Base-by-base conservation (phyloP, 2,329 filamentous ascomycete genomes). In the Fusarium illudens region DNA sequence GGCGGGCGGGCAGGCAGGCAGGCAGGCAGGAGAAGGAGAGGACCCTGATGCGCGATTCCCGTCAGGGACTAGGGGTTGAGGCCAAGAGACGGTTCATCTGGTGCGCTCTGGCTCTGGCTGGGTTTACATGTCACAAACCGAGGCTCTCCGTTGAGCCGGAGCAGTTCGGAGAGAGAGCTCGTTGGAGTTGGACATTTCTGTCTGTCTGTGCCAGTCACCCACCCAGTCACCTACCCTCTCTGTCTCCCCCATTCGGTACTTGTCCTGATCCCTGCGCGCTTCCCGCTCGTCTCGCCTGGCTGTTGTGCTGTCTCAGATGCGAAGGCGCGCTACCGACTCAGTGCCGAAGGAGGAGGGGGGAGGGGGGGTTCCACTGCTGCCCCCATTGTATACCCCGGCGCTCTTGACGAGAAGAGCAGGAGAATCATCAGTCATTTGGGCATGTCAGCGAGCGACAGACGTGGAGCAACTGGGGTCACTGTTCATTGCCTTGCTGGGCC, bases 311-410 rank as follows among this genome's bases (percentile, higher is more conserved):
- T 65, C 62, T 65, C 60, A 71, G 63, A 72, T 62, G 51, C 30
- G 60, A 55, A 67, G 62, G 60, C 56, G 57, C 58, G 58, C 70
- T 71, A 72, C 63, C 57, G 55, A 70, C 68, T 65, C 65, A 71
- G 60, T 73, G 65, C 70, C 70, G 70, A 53, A 42, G 17, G 34
- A n/a, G n/a, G n/a, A n/a, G n/a, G n/a, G n/a, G n/a, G n/a, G n/a
- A n/a, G 48, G 48, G 60, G 54, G 46, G 57, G 65, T 58, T 55
- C 65, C 62, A 66, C 64, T 46, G n/a, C 59, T 60, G 58, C 37
- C 63, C 52, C 60, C 63, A 64, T 59, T 62, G 56, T 65, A 13
- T 42, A 62, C 54, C 60, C 60, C 65, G 37, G 59, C 58, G 59
- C 60, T 63, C 56, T 55, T 33, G 60, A 69, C 39, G 36, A 65